Evolutionary conservation across 2,329 filamentous ascomycete genomes (phyloP).

Genomic region (Penicillium griseofulvum): DNA sequence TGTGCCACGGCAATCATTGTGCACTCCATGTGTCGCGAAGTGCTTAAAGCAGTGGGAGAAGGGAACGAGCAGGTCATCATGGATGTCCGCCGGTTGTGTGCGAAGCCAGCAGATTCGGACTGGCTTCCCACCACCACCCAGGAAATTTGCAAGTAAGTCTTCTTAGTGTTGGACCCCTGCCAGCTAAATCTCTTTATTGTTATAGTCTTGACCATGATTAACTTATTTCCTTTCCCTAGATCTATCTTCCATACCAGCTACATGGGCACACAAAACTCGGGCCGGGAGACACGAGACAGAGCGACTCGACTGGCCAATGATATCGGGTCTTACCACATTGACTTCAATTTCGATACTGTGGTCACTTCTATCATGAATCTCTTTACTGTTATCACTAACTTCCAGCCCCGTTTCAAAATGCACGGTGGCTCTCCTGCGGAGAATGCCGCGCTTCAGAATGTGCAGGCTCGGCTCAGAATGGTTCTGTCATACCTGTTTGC

Average conservation of each 20-base stretch:
- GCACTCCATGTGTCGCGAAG: slow-evolving; percentile 40
- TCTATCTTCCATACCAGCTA: slow-evolving; percentile 62
- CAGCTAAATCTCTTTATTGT: neutral
- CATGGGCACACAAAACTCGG: slow-evolving; percentile 69
- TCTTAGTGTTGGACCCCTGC: neutral
- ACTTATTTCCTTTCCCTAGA: neutral
- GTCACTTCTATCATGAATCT: slow-evolving; percentile 61
- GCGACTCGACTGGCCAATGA: slow-evolving; percentile 57
- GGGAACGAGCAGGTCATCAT: slow-evolving; percentile 52
- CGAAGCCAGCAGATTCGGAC: slow-evolving; percentile 45
- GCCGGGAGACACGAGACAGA: slow-evolving; percentile 63
- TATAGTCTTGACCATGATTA: neutral
- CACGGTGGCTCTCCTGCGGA: slow-evolving; percentile 62
- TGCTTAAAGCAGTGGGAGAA: slow-evolving; percentile 35
- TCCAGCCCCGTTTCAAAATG: slow-evolving; percentile 61
- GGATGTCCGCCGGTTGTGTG: slow-evolving; percentile 53
- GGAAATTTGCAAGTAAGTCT: slow-evolving; percentile 53
- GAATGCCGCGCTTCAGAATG: slow-evolving; percentile 66
- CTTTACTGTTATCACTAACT: slow-evolving; percentile 58
- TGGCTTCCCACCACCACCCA: slow-evolving; percentile 58
- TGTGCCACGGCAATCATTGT: slow-evolving; percentile 42
- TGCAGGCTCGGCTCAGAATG: slow-evolving; percentile 66
- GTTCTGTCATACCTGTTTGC: slow-evolving; percentile 64
- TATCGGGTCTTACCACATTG: slow-evolving; percentile 71
- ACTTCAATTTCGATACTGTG: slow-evolving; percentile 70